Evolutionary conservation across 331 rosid genomes (phyloP).

Genomic region (Spiraea crenata): DNA sequence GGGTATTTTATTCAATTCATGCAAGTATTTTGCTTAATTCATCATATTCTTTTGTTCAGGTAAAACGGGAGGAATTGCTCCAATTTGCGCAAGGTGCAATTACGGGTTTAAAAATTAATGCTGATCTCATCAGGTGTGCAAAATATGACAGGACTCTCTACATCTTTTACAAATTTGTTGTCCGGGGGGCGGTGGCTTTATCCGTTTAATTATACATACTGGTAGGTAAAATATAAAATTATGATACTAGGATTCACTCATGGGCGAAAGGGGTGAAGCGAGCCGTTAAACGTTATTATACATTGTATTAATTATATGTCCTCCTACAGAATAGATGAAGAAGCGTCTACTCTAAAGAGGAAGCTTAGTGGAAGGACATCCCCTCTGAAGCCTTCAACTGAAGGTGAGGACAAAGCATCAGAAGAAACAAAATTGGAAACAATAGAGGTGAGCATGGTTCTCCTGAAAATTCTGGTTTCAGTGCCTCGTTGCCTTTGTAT

Average conservation of each 20-base stretch:
- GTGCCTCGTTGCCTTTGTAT: neutral
- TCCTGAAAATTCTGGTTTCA: constrained; percentile 5
- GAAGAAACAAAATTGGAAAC: constrained; percentile 62
- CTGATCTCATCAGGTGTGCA: constrained; percentile 70
- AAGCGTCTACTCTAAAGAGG: constrained; percentile 63
- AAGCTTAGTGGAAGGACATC: constrained; percentile 59
- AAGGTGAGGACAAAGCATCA: constrained; percentile 39
- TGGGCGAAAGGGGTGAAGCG: neutral
- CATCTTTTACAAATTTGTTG: neutral
- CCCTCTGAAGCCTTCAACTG: constrained; percentile 42
- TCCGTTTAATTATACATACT: neutral
- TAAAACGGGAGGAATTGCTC: constrained; percentile 95
- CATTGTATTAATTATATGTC: neutral
- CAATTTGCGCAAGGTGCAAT: constrained; percentile 98
- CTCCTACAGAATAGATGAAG: constrained; percentile 76
- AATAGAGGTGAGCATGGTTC: constrained; percentile 56
- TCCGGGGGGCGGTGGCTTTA: neutral
- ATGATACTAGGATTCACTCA: neutral
- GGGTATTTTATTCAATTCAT: neutral
- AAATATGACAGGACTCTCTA: constrained; percentile 24
- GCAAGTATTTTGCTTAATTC: neutral
- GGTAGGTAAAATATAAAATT: neutral
- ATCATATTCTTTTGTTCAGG: constrained; percentile 43
- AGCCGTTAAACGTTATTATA: neutral
- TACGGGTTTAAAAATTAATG: constrained; percentile 82